These are phyloP conservation scores for Plantago major DNA, from an alignment of 257 asterid species.

Conservation along the genomic window DNA sequence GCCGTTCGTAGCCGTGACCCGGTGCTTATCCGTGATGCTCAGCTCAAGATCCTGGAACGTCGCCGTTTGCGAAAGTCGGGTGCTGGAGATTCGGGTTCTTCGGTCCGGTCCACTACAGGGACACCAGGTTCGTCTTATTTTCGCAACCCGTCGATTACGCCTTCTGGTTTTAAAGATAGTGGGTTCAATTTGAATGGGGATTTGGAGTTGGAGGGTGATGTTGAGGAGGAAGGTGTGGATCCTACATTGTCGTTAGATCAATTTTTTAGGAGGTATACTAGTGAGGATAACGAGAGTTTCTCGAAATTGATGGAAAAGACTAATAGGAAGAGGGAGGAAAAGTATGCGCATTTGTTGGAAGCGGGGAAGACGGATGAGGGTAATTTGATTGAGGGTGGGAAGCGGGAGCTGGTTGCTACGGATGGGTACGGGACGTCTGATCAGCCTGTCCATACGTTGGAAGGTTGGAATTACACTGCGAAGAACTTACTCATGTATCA, in stretches of 20 bases:
- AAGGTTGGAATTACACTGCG: constrained; percentile 82
- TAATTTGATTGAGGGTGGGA: constrained; percentile 47
- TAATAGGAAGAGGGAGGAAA: constrained; percentile 69
- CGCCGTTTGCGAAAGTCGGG: constrained; percentile 51
- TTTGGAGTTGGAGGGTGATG: constrained; percentile 25
- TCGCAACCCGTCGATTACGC: constrained; percentile 64
- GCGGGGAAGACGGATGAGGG: constrained; percentile 33
- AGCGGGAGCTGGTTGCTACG: constrained; percentile 48
- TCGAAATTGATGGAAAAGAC: constrained; percentile 60
- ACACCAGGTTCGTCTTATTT: constrained; percentile 76
- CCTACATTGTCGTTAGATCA: constrained; percentile 57
- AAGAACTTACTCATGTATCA: constrained; percentile 90
- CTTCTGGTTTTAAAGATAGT: constrained; percentile 33
- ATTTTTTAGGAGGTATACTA: constrained; percentile 75
- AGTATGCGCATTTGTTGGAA: constrained; percentile 69
- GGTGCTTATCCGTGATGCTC: constrained; percentile 81
- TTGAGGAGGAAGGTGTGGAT: constrained; percentile 36
- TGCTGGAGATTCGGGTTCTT: constrained; percentile 14
- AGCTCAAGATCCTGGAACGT: constrained; percentile 85
- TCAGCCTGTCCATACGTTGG: constrained; percentile 71
- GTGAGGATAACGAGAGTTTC: constrained; percentile 95
- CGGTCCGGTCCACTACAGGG: constrained; percentile 33
- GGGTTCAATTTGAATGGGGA: constrained; percentile 20
- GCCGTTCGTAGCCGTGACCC: constrained; percentile 79
- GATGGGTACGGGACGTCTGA: constrained; percentile 93